Percentiles rank a stretch among this genome's conserved stretches.
phyloP scores from a whole-genome alignment of 225 moss, liverwort and hornwort genomes.

The Physcomitrellopsis africana region DNA sequence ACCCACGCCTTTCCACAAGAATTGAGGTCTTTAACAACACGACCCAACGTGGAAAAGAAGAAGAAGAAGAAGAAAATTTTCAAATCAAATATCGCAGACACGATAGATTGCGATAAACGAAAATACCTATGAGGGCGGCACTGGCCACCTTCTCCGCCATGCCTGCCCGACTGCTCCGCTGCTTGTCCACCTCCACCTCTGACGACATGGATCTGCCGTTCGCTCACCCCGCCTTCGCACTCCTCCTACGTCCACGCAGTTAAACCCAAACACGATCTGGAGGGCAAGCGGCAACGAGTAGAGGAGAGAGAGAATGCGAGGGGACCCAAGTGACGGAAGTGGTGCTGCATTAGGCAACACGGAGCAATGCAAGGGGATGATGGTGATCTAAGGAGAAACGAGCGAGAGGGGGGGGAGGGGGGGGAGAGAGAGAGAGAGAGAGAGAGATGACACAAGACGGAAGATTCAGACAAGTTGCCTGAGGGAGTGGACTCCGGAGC shows the following conservation, averaged over 20 bases:
- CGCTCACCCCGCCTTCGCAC: background rate
- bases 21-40: background rate
- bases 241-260: background rate
- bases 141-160: constrained; percentile 80
- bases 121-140: constrained; percentile 60
- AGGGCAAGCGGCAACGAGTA: no score
- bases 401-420: no score
- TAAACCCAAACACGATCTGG: background rate
- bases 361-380: no score
- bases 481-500: no score
- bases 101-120: background rate
- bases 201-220: constrained; percentile 43
- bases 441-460: no score
- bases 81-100: no score
- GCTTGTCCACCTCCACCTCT: constrained; percentile 31
- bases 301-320: no score
- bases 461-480: no score
- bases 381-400: no score
- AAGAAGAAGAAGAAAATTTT: background rate
- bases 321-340: no score
- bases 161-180: constrained; percentile 17
- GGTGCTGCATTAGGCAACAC: no score
- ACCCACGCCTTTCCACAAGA: background rate
- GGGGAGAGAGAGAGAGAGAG: no score
- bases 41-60: background rate